Evolutionary conservation across 495 filamentous ascomycete genomes (phyloP).

Genomic region (Pseudotulostoma volvatum): DNA sequence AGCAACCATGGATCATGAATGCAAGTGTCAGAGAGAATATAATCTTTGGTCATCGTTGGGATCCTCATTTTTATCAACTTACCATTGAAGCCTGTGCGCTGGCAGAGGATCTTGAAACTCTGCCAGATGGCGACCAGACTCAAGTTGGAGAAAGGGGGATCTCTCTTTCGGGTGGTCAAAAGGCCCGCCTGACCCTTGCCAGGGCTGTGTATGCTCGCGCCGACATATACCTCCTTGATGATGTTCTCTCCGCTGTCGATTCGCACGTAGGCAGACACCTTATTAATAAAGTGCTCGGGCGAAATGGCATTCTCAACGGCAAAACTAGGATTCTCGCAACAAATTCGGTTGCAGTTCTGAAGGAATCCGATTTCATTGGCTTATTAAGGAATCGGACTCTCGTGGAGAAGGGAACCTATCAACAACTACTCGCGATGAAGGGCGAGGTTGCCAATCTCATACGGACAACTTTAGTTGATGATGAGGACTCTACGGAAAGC

Average conservation of each 20-base stretch:
- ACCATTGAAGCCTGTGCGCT: constrained; percentile 91
- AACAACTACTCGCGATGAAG: constrained; percentile 83
- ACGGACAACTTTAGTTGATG: constrained; percentile 51
- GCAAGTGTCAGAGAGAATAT: constrained; percentile 94
- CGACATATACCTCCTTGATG: constrained; percentile 93
- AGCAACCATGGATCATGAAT: constrained; percentile 95
- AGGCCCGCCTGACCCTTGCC: constrained; percentile 86
- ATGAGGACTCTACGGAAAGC: constrained; percentile 39
- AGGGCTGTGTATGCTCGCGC: constrained; percentile 92
- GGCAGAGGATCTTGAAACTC: constrained; percentile 72
- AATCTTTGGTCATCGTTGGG: constrained; percentile 88
- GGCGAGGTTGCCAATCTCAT: constrained; percentile 77
- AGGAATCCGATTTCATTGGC: constrained; percentile 72
- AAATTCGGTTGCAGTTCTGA: constrained; percentile 85
- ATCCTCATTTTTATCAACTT: constrained; percentile 85
- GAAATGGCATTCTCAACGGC: constrained; percentile 59
- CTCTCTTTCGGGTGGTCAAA: constrained; percentile 91
- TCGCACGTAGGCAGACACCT: constrained; percentile 93
- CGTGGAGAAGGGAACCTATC: constrained; percentile 74
- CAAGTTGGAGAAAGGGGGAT: constrained; percentile 96
- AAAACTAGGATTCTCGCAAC: constrained; percentile 93
- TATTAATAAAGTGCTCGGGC: constrained; percentile 82
- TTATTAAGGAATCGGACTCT: constrained; percentile 71
- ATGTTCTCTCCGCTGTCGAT: constrained; percentile 89
- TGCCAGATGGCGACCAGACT: constrained; percentile 93